Evolutionary conservation across 805 yeast species (phyloP), one percentile per base, ranked within the genome.

Genomic region (Saturnispora sekii): DNA sequence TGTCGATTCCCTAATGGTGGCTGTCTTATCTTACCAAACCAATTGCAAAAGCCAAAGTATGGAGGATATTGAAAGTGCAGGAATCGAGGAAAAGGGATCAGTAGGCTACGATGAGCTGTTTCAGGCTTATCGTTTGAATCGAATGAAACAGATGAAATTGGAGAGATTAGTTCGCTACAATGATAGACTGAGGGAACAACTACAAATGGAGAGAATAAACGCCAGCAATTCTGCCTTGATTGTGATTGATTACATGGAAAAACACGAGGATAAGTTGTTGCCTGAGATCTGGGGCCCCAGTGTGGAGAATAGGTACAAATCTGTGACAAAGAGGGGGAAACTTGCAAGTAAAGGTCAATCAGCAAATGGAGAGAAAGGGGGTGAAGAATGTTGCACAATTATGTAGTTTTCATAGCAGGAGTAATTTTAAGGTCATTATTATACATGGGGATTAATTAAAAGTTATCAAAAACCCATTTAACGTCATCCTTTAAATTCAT

Each of bases 91-190:
- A n/a, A 38, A 21, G 26, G 26, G 26, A 5, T 5, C 26, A 5
- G 26, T 21, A 6, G 7, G 26, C 26, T 21, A 21, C 26, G 53
- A 41, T 18, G 47, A 48, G 29, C 46, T 52, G 6, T 37, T 45
- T 21, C 54, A 57, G n/a, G 57, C 67, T 10, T 54, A 64, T 26
- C 74, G 74, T 52, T 69, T 80, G 26, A 68, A 76, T 47, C 48
- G 53, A 44, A 55, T 60, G 53, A 59, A 59, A 48, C 64, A 65
- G 39, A 61, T 82, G 47, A 82, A 81, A 58, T 63, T 82, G 38
- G 77, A 74, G 54, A 67, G 89, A 52, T 71, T 79, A 31, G 70
- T 68, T 40, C 80, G 79, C 52, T 65, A 79, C 30, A 81, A 79
- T 53, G 55, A 60, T 3, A 74, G 74, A 48, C 59, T 82, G 32